Evolutionary conservation across 2,329 filamentous ascomycete species (phyloP).

Genomic region (Escovopsis sp.): DNA sequence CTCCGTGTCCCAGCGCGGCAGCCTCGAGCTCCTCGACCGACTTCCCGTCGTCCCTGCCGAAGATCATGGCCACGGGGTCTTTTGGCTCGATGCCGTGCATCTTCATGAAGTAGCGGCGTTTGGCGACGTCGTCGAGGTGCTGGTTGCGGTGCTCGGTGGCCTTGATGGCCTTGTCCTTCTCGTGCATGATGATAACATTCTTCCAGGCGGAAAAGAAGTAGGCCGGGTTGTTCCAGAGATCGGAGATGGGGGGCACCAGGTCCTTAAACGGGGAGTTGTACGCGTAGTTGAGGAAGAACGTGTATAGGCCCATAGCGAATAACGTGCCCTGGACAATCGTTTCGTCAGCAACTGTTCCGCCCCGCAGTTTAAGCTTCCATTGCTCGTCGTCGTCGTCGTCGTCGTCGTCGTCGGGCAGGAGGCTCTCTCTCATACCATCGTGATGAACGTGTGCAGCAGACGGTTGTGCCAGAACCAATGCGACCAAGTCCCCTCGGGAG

Average conservation of each 20-base stretch:
- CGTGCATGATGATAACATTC: conserved; percentile 63
- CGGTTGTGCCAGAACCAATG: conserved; percentile 73
- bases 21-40: conserved; percentile 23
- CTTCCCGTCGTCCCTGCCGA: conserved; percentile 22
- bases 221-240: conserved; percentile 56
- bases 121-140: conserved; percentile 72
- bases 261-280: conserved; percentile 65
- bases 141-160: conserved; percentile 58
- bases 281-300: conserved; percentile 67
- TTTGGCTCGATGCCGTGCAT: conserved; percentile 65
- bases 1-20: conserved; percentile 21
- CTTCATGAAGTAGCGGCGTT: conserved; percentile 72
- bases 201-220: conserved; percentile 48
- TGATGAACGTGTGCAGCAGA: conserved; percentile 66
- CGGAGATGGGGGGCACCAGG: conserved; percentile 56
- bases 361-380: too few species aligned
- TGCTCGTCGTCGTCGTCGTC: too few species aligned
- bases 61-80: conserved; percentile 35
- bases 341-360: not conserved
- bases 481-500: conserved; percentile 65
- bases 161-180: conserved; percentile 52
- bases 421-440: conserved; percentile 45
- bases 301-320: conserved; percentile 51
- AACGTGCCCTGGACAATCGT: conserved; percentile 43
- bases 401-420: not conserved